These are phyloP conservation scores for Galeopsis tetrahit DNA, from an alignment of 257 asterid species.

Conservation along the genomic window DNA sequence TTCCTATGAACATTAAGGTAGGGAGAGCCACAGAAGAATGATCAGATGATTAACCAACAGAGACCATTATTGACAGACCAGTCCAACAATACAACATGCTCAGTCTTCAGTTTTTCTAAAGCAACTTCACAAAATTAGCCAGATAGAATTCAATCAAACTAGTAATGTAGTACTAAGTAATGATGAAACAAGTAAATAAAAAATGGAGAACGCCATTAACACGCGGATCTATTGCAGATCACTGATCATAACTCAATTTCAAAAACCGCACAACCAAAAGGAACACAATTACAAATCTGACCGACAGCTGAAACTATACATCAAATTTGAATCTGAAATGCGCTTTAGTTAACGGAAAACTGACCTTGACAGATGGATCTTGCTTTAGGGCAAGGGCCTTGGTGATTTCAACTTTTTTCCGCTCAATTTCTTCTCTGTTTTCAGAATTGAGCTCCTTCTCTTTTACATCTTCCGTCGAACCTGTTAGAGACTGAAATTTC, in stretches of 20 bases:
- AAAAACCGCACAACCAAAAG: background rate
- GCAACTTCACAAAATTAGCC: background rate
- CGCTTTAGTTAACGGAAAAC: background rate
- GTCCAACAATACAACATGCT: background rate
- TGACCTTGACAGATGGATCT: slow-evolving; percentile 57
- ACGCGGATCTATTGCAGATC: background rate
- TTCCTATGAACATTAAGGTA: background rate
- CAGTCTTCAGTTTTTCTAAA: background rate
- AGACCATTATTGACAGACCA: background rate
- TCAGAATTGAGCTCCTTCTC: slow-evolving; percentile 31
- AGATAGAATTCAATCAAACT: background rate
- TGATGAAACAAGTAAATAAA: too few species aligned
- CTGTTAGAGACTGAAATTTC: slow-evolving; percentile 54
- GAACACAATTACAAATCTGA: background rate
- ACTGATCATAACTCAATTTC: slow-evolving; percentile 9
- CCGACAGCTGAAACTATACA: background rate
- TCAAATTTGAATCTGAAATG: background rate
- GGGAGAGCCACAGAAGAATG: background rate
- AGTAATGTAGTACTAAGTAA: background rate
- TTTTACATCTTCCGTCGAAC: slow-evolving; percentile 36
- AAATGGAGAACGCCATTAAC: too few species aligned
- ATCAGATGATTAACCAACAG: background rate
- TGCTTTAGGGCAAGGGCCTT: slow-evolving; percentile 44
- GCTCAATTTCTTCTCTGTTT: slow-evolving; percentile 44
- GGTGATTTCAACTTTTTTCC: slow-evolving; percentile 40